Conservation (phyloP, 1,284 basidiomycete species). For the Stereum hirsutum region DNA sequence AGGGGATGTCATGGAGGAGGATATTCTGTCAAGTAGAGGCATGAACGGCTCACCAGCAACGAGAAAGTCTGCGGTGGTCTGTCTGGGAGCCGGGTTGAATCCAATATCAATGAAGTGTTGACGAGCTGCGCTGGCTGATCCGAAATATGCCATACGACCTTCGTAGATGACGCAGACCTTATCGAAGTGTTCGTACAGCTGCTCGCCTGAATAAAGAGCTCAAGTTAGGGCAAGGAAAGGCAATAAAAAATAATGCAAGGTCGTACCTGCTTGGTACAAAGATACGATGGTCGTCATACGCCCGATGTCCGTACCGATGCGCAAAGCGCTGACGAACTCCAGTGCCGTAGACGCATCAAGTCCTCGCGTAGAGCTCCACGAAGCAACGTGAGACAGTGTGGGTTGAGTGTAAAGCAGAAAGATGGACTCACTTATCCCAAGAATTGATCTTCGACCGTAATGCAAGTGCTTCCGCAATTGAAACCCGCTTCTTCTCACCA, state of each 20-base stretch:
- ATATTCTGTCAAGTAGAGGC: background rate
- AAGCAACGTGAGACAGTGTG: too few species aligned
- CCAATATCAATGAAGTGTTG: constrained; percentile 57
- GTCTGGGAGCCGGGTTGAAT: constrained; percentile 49
- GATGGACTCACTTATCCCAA: constrained; percentile 51
- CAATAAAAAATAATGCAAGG: too few species aligned
- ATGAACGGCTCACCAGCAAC: constrained; percentile 23
- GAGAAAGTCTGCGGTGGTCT: constrained; percentile 56
- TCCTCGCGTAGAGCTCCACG: constrained; percentile 42
- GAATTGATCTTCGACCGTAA: constrained; percentile 46
- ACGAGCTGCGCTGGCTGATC: constrained; percentile 39
- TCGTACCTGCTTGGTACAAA: constrained; percentile 47
- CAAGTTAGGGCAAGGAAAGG: too few species aligned
- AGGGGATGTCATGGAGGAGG: background rate
- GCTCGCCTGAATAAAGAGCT: too few species aligned
- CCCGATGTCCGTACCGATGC: constrained; percentile 43
- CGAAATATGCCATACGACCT: constrained; percentile 59
- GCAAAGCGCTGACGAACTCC: constrained; percentile 46
- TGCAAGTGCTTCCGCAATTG: constrained; percentile 62
- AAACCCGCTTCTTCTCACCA: constrained; percentile 77
- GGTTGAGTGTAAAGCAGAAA: too few species aligned
- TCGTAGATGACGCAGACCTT: constrained; percentile 58
- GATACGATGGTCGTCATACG: constrained; percentile 44
- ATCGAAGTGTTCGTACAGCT: constrained; percentile 34
- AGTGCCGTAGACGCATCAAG: constrained; percentile 46